Percentiles rank a stretch among this genome's conserved stretches.
Evolutionary conservation across 2,329 filamentous ascomycete species (phyloP).

Genomic region (Fusarium concolor): DNA sequence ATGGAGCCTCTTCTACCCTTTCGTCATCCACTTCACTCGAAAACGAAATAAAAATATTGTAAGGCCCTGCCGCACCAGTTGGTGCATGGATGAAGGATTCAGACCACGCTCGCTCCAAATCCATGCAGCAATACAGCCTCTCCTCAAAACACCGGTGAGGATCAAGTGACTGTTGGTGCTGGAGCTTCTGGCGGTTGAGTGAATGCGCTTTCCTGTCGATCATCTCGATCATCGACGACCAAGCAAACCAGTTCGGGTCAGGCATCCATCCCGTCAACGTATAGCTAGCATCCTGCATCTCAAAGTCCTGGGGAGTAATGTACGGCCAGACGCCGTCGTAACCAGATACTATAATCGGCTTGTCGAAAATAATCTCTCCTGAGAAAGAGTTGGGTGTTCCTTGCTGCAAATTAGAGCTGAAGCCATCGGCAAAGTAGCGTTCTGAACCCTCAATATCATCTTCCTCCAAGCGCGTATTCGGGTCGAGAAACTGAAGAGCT

Average conservation of each 20-base stretch:
- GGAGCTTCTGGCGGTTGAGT: conserved; percentile 24
- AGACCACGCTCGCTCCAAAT: conserved; percentile 59
- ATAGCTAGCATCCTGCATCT: conserved; percentile 54
- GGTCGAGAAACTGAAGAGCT: conserved; percentile 54
- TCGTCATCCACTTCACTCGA: conserved; percentile 20
- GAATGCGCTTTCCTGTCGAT: conserved; percentile 45
- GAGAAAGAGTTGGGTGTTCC: not conserved
- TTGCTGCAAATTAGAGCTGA: conserved; percentile 19
- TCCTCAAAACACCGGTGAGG: conserved; percentile 40
- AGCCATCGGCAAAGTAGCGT: conserved; percentile 11
- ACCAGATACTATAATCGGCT: conserved; percentile 42
- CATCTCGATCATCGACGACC: conserved; percentile 47
- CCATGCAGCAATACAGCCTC: conserved; percentile 55
- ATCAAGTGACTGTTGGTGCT: conserved; percentile 5
- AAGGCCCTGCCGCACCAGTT: conserved; percentile 45
- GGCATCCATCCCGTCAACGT: conserved; percentile 60
- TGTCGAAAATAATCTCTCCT: conserved; percentile 33
- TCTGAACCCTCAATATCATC: conserved; percentile 31
- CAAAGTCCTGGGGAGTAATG: conserved; percentile 51
- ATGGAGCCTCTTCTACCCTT: not conserved
- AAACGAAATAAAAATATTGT: conserved; percentile 51
- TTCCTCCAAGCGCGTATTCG: conserved; percentile 55
- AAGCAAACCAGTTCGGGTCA: conserved; percentile 51
- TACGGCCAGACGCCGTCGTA: conserved; percentile 50
- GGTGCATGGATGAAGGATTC: conserved; percentile 43